Conservation (phyloP, 352 stramenopile genomes). For the Pythium rishiriense region DNA sequence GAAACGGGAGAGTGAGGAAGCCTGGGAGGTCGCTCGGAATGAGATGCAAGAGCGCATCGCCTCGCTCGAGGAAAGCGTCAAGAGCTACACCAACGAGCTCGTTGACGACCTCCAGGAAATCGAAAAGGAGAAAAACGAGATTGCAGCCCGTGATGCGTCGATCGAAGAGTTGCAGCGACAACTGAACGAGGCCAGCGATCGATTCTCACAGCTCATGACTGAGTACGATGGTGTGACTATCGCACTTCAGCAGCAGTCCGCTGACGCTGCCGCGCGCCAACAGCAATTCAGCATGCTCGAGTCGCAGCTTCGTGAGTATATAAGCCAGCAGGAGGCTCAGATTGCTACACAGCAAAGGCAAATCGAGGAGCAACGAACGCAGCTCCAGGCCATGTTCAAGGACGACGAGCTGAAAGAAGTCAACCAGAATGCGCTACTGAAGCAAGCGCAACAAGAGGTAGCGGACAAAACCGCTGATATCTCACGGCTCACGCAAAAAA, state of each 20-base stretch:
- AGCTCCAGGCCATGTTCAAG: slow-evolving; percentile 28
- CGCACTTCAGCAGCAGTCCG: slow-evolving; percentile 37
- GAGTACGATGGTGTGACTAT: slow-evolving; percentile 55
- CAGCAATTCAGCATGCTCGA: slow-evolving; percentile 31
- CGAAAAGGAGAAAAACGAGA: slow-evolving; percentile 44
- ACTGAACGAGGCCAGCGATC: slow-evolving; percentile 55
- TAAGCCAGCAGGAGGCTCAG: slow-evolving; percentile 26
- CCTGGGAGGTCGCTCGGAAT: slow-evolving; percentile 42
- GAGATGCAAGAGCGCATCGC: slow-evolving; percentile 55
- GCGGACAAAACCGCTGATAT: slow-evolving; percentile 39
- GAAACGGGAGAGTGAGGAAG: slow-evolving; percentile 52
- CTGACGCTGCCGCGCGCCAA: slow-evolving; percentile 27
- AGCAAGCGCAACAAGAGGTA: slow-evolving; percentile 37
- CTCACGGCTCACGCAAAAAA: slow-evolving; percentile 31
- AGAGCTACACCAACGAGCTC: slow-evolving; percentile 51
- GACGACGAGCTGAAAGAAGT: slow-evolving; percentile 37
- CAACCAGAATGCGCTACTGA: slow-evolving; percentile 40
- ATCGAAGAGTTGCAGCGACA: slow-evolving; percentile 49
- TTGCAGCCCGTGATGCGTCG: slow-evolving; percentile 35
- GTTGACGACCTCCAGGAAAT: slow-evolving; percentile 50
- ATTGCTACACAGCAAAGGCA: not conserved
- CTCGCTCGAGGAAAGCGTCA: slow-evolving; percentile 50
- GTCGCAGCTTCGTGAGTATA: slow-evolving; percentile 29
- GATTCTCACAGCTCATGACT: slow-evolving; percentile 50
- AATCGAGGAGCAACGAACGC: slow-evolving; percentile 20